phyloP scores from a whole-genome alignment of 31 red algal species.

The Endocladia muricata region DNA sequence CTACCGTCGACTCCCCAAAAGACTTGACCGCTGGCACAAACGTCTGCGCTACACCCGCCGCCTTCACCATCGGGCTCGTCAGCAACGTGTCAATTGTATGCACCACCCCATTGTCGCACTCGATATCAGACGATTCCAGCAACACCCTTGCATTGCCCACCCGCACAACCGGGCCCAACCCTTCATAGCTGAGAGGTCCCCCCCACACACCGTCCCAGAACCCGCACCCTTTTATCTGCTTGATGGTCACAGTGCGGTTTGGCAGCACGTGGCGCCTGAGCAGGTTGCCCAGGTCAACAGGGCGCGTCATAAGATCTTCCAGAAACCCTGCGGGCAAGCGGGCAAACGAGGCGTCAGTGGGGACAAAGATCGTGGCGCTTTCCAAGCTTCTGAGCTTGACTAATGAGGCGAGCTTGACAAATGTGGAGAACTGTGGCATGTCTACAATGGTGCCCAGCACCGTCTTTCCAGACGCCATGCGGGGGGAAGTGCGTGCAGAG shows the following conservation, averaged over 20 bases:
- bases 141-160: slow-evolving; percentile 33
- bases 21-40: slow-evolving; percentile 19
- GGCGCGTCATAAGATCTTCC: slow-evolving; percentile 10
- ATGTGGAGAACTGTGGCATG: background rate
- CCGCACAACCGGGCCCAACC: slow-evolving; percentile 10
- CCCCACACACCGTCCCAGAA: slow-evolving; percentile 37
- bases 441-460: slow-evolving; percentile 21
- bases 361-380: slow-evolving; percentile 51
- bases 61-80: background rate
- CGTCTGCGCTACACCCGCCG: slow-evolving; percentile 10
- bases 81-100: slow-evolving; percentile 43
- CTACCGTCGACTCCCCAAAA: slow-evolving; percentile 10
- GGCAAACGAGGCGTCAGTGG: slow-evolving; percentile 49
- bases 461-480: slow-evolving; percentile 38
- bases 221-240: slow-evolving; percentile 41
- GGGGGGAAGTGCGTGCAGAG: background rate
- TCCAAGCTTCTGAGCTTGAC: slow-evolving; percentile 12
- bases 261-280: slow-evolving; percentile 48
- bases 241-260: slow-evolving; percentile 13
- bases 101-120: slow-evolving; percentile 53
- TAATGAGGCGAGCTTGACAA: slow-evolving; percentile 20
- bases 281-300: slow-evolving; percentile 11
- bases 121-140: slow-evolving; percentile 6
- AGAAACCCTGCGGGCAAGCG: slow-evolving; percentile 22
- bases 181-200: slow-evolving; percentile 41